A percentile compares a stretch with the other conserved stretches of the same genome.
Conservation (phyloP, 352 stramenopile species). For the Hyaloperonospora arabidopsidis region DNA sequence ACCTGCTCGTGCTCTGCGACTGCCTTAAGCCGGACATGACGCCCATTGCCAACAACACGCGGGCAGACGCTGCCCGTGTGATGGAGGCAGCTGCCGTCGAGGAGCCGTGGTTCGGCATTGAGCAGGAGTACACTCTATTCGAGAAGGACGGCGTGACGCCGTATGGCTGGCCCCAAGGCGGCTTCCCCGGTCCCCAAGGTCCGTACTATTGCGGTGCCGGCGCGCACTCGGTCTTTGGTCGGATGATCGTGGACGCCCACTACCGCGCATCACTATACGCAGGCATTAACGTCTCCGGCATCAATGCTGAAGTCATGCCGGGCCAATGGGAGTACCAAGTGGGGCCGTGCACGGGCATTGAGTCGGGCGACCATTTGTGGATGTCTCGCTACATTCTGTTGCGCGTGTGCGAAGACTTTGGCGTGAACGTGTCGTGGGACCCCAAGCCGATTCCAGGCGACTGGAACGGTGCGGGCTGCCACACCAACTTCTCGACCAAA, state of each 20-base stretch:
- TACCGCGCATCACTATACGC: constrained; percentile 94
- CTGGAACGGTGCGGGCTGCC: constrained; percentile 95
- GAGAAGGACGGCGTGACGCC: constrained; percentile 80
- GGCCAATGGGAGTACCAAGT: constrained; percentile 97
- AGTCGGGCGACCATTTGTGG: constrained; percentile 94
- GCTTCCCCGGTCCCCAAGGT: constrained; percentile 84
- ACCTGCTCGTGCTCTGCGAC: constrained; percentile 97
- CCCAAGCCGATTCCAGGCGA: constrained; percentile 97
- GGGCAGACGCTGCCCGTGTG: constrained; percentile 64
- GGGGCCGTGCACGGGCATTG: constrained; percentile 93
- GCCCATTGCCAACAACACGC: constrained; percentile 89
- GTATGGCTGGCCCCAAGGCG: constrained; percentile 88
- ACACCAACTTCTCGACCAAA: constrained; percentile 97
- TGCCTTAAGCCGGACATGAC: constrained; percentile 92
- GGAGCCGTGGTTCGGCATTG: constrained; percentile 92
- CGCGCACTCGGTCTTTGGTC: constrained; percentile 93
- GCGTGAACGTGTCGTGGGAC: constrained; percentile 95
- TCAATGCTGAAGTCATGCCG: constrained; percentile 97
- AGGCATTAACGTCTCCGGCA: constrained; percentile 92
- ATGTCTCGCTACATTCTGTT: constrained; percentile 96
- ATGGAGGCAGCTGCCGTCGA: constrained; percentile 53
- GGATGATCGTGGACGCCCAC: constrained; percentile 90
- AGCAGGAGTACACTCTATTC: constrained; percentile 97
- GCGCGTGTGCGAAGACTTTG: constrained; percentile 95
- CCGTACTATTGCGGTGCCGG: constrained; percentile 92